Evolutionary conservation across 1,284 basidiomycete genomes (phyloP).

Genomic region (Cystobasidiaceae sp.): DNA sequence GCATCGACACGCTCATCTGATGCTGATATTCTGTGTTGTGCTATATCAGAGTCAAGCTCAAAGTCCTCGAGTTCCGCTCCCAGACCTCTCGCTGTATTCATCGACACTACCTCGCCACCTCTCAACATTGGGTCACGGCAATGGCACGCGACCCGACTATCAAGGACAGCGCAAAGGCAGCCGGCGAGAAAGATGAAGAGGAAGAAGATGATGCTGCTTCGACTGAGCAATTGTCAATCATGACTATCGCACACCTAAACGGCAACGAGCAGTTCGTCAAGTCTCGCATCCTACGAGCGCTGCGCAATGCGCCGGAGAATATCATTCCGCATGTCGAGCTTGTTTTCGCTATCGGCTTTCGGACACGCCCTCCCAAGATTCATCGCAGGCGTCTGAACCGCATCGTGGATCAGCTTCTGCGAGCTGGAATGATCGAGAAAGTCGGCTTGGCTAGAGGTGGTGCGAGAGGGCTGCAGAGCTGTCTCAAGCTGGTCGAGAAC

Average conservation of each 20-base stretch:
- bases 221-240: slow-evolving; percentile 29
- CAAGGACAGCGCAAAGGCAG: slow-evolving; percentile 6
- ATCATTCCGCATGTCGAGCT: slow-evolving; percentile 40
- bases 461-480: slow-evolving; percentile 10
- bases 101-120: slow-evolving; percentile 40
- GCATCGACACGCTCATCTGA: too few relatives aligned
- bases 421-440: slow-evolving; percentile 65
- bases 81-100: slow-evolving; percentile 44
- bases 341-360: slow-evolving; percentile 36
- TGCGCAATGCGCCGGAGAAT: slow-evolving; percentile 29
- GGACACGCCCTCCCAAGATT: slow-evolving; percentile 51
- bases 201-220: slow-evolving; percentile 29
- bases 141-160: slow-evolving; percentile 30
- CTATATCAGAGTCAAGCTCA: slow-evolving; percentile 40
- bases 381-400: slow-evolving; percentile 70
- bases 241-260: slow-evolving; percentile 34
- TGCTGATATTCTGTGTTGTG: slow-evolving; percentile 56
- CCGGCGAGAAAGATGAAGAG: neutral
- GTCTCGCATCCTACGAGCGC: slow-evolving; percentile 34
- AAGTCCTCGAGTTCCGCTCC: slow-evolving; percentile 35
- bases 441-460: slow-evolving; percentile 48
- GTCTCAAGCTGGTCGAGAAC: neutral
- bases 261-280: slow-evolving; percentile 36
- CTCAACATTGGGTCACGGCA: slow-evolving; percentile 35
- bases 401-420: slow-evolving; percentile 62